These are phyloP conservation scores for Rhodotorula sp. DNA, from an alignment of 1,284 basidiomycete genomes.

Conservation along the genomic window DNA sequence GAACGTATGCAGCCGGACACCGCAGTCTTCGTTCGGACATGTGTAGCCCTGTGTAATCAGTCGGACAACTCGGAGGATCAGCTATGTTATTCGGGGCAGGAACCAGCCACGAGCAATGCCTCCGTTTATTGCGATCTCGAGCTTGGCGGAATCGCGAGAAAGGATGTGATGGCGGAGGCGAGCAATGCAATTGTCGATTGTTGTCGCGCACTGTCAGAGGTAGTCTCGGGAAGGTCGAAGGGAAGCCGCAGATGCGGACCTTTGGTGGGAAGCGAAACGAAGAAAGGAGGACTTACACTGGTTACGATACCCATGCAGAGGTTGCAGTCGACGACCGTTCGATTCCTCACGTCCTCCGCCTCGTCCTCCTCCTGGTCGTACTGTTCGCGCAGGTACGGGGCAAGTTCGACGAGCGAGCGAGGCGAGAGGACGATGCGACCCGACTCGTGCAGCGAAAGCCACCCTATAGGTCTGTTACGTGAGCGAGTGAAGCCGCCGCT, in stretches of 20 bases:
- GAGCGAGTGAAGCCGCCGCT: neutral
- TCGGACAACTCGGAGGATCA: slow-evolving; percentile 31
- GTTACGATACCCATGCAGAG: slow-evolving; percentile 66
- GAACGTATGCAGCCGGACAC: slow-evolving; percentile 60
- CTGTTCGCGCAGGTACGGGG: slow-evolving; percentile 67
- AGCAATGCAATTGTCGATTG: no score
- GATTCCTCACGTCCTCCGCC: slow-evolving; percentile 8
- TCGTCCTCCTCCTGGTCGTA: slow-evolving; percentile 57
- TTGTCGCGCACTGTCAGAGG: no score
- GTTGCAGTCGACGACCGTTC: slow-evolving; percentile 62
- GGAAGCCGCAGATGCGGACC: no score
- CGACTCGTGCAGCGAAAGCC: slow-evolving; percentile 32
- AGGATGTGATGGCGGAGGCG: no score
- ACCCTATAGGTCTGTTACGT: slow-evolving; percentile 25
- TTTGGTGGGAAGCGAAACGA: neutral
- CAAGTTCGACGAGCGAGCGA: slow-evolving; percentile 70
- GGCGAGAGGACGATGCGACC: slow-evolving; percentile 66
- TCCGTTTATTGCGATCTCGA: no score
- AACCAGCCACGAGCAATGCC: slow-evolving; percentile 52
- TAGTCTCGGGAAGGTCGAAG: slow-evolving; percentile 53
- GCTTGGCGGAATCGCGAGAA: no score
- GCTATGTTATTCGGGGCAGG: neutral
- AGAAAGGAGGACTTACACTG: slow-evolving; percentile 18
- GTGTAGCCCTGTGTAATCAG: slow-evolving; percentile 56
- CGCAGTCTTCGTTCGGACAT: slow-evolving; percentile 65